Evolutionary conservation across 331 rosid species (phyloP).

Genomic region (Cydonia oblonga): DNA sequence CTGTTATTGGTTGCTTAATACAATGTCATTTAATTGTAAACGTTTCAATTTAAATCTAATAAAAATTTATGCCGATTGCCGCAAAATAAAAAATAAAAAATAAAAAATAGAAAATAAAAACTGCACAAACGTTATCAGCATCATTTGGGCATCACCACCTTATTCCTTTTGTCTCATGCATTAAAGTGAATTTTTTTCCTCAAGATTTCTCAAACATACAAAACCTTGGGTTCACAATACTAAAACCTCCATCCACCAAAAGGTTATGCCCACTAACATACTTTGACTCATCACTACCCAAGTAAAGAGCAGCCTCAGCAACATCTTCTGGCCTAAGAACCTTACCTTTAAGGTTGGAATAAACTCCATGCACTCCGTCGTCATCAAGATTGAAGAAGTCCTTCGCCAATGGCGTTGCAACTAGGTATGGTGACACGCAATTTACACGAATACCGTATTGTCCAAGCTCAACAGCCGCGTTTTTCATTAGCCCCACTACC

Average conservation of each 20-base stretch:
- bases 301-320: conserved; percentile 19
- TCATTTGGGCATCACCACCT: background rate
- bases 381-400: conserved; percentile 1
- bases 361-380: background rate
- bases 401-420: conserved; percentile 15
- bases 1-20: too few relatives aligned
- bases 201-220: background rate
- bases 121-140: background rate
- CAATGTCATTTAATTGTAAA: too few relatives aligned
- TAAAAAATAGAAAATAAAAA: too few relatives aligned
- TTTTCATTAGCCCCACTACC: conserved; percentile 25
- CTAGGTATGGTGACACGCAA: conserved; percentile 26
- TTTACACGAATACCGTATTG: conserved; percentile 44
- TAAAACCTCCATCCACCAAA: conserved; percentile 17
- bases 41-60: too few relatives aligned
- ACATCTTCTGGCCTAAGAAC: conserved; percentile 8
- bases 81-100: too few relatives aligned
- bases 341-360: conserved; percentile 1
- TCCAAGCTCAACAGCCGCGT: conserved; percentile 44
- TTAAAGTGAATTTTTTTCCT: background rate
- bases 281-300: conserved; percentile 19
- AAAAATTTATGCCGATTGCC: too few relatives aligned
- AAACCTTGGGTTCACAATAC: background rate
- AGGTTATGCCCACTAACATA: conserved; percentile 24
- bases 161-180: background rate